Conservation (phyloP, 176 grass and related monocot species). For the Oryza longistaminata region DNA sequence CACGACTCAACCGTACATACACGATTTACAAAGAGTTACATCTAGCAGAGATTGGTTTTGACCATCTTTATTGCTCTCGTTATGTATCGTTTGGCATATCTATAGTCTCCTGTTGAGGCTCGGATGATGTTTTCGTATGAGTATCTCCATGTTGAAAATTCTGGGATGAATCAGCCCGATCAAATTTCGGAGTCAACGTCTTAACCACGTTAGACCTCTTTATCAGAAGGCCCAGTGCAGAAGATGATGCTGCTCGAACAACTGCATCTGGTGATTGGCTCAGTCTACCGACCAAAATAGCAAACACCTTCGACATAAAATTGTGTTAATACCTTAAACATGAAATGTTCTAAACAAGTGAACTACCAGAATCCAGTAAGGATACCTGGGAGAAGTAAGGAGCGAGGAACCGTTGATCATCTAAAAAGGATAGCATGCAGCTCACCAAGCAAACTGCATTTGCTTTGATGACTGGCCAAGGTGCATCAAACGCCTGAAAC, state of each 20-base stretch:
- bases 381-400: constrained; percentile 95
- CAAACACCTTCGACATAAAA: constrained; percentile 73
- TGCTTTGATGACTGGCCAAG: constrained; percentile 91
- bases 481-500: constrained; percentile 88
- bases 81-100: constrained; percentile 20
- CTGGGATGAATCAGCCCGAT: constrained; percentile 54
- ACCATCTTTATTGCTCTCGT: constrained; percentile 30
- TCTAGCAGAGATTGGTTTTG: background rate
- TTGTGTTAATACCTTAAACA: background rate
- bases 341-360: constrained; percentile 19
- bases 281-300: constrained; percentile 71
- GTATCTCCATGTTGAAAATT: constrained; percentile 39
- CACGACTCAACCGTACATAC: constrained; percentile 20
- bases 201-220: constrained; percentile 75
- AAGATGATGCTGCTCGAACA: constrained; percentile 75
- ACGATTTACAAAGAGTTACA: constrained; percentile 39
- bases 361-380: constrained; percentile 20
- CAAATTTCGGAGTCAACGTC: constrained; percentile 46
- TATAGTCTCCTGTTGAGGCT: constrained; percentile 41
- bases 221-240: constrained; percentile 82
- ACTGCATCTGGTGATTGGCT: constrained; percentile 72
- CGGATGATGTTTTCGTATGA: constrained; percentile 34
- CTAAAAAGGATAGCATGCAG: constrained; percentile 77
- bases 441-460: constrained; percentile 94
- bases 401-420: constrained; percentile 82